phyloP scores from a whole-genome alignment of 192 early-diverging fungal species.

The Linnemannia exigua region DNA sequence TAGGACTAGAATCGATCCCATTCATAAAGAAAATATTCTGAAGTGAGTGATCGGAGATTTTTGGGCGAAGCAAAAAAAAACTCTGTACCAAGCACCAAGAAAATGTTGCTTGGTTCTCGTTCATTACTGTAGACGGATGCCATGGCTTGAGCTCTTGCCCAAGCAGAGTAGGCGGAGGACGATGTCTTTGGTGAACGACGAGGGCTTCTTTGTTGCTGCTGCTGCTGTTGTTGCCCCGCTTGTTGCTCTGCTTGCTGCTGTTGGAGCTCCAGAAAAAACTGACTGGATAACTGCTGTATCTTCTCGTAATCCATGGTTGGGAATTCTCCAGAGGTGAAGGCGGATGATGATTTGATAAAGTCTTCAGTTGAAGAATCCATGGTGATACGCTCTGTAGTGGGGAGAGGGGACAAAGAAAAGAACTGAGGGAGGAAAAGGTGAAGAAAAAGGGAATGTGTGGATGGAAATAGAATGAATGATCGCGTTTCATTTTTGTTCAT shows the following conservation, averaged over 20 bases:
- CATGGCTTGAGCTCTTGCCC: slow-evolving; percentile 40
- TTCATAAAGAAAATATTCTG: neutral
- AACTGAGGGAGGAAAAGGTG: neutral
- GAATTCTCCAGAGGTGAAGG: neutral
- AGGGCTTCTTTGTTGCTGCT: slow-evolving; percentile 12
- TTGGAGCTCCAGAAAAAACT: slow-evolving; percentile 2
- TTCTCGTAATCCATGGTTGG: neutral
- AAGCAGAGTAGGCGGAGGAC: slow-evolving; percentile 32
- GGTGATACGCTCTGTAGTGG: neutral
- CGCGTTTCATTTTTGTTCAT: neutral
- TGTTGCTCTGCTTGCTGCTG: slow-evolving; percentile 13
- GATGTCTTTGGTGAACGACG: slow-evolving; percentile 14
- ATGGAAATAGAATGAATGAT: neutral
- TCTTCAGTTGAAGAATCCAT: neutral
- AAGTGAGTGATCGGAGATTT: neutral
- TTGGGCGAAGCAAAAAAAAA: slow-evolving; percentile 30
- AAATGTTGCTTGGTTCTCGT: neutral
- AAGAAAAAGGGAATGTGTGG: neutral
- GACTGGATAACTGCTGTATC: neutral
- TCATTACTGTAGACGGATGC: slow-evolving; percentile 33
- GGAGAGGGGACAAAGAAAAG: neutral
- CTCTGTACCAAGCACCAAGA: no score
- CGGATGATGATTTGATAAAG: neutral
- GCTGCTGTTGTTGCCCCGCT: slow-evolving; percentile 1
- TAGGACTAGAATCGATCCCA: slow-evolving; percentile 1